Evolutionary conservation across 495 filamentous ascomycete genomes (phyloP).

Genomic region (Aspergillus ostianus): DNA sequence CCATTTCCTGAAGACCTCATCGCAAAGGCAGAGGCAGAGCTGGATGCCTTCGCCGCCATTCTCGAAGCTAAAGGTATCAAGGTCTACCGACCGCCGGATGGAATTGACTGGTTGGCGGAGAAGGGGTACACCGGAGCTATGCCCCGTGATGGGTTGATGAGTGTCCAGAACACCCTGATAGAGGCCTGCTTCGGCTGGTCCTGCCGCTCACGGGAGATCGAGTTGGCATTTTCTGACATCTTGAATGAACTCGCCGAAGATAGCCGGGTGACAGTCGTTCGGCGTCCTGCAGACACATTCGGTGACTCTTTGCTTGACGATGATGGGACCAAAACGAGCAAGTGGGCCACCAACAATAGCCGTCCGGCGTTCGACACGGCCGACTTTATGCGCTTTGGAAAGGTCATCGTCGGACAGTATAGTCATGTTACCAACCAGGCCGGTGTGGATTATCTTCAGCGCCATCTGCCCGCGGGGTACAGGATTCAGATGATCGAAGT

Average conservation of each 20-base stretch:
- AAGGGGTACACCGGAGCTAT: constrained; percentile 23
- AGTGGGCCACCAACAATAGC: constrained; percentile 25
- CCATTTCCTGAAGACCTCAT: constrained; percentile 17
- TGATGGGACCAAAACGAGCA: background rate
- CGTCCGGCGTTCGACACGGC: constrained; percentile 30
- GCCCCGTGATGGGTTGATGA: constrained; percentile 24
- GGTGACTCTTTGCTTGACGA: constrained; percentile 6
- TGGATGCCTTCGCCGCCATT: constrained; percentile 19
- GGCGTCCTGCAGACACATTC: constrained; percentile 10
- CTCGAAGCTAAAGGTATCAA: constrained; percentile 15
- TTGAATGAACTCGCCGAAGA: constrained; percentile 11
- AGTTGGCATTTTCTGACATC: constrained; percentile 13
- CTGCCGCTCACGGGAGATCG: constrained; percentile 19
- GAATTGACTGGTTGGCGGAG: constrained; percentile 15
- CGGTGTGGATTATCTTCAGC: constrained; percentile 24
- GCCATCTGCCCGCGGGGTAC: constrained; percentile 17
- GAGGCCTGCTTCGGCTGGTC: constrained; percentile 23
- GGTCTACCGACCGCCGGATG: constrained; percentile 17
- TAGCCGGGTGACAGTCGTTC: constrained; percentile 12
- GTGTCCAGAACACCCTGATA: constrained; percentile 21
- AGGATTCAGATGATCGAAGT: constrained; percentile 21
- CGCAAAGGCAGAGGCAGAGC: constrained; percentile 18
- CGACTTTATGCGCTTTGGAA: constrained; percentile 31
- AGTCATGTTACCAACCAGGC: constrained; percentile 28
- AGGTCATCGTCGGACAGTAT: constrained; percentile 20